phyloP scores from a whole-genome alignment of 352 stramenopile genomes.

The Globisporangium perplexum region DNA sequence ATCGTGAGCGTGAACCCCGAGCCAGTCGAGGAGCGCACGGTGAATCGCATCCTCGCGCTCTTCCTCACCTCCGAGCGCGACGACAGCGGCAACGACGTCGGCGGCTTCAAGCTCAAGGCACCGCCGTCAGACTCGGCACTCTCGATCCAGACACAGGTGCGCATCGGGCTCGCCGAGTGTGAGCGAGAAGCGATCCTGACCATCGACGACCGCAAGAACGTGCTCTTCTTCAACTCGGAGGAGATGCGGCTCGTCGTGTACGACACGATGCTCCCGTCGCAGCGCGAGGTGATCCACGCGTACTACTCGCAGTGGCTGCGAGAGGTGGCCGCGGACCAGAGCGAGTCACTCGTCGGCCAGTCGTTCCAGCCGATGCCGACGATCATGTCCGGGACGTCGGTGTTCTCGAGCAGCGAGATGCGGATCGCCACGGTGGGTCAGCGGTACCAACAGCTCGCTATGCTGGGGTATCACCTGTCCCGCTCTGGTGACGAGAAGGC shows the following conservation, averaged over 20 bases:
- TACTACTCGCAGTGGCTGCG: constrained; percentile 60
- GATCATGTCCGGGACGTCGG: neutral
- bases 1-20: constrained; percentile 66
- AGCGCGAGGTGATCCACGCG: constrained; percentile 53
- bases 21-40: constrained; percentile 46
- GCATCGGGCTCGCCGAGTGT: constrained; percentile 21
- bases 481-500: constrained; percentile 45
- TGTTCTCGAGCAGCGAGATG: constrained; percentile 4
- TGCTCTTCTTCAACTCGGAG: constrained; percentile 62
- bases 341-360: too few relatives aligned
- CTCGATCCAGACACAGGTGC: constrained; percentile 44
- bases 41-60: constrained; percentile 44
- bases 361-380: neutral
- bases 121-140: constrained; percentile 30
- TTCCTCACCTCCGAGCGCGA: constrained; percentile 34
- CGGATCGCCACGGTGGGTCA: neutral
- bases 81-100: constrained; percentile 23
- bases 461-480: constrained; percentile 63
- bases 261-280: constrained; percentile 59
- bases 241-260: constrained; percentile 61
- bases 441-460: constrained; percentile 47
- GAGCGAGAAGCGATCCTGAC: constrained; percentile 38
- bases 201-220: constrained; percentile 42
- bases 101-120: constrained; percentile 29
- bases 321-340: constrained; percentile 14